A percentile compares a stretch with the other conserved stretches of the same genome.
phyloP scores from a whole-genome alignment of 2,329 filamentous ascomycete genomes.

The Diaporthe aspalathi region DNA sequence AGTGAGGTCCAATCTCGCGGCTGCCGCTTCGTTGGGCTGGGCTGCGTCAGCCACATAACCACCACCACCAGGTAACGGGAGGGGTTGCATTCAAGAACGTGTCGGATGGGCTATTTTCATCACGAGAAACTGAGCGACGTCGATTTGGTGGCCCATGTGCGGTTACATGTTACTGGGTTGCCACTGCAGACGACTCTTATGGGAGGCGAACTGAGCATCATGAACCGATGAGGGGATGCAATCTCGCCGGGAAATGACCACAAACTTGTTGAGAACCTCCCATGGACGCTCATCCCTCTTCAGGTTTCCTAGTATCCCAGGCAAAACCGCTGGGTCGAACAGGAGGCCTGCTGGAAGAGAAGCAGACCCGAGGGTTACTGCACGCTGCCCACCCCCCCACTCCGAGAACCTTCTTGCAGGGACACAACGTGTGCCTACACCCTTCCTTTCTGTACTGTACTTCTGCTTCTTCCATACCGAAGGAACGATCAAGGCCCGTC shows the following conservation, averaged over 20 bases:
- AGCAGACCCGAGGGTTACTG: not conserved
- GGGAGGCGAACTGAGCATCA: not conserved
- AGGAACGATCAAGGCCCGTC: not conserved
- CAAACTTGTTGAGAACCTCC: not conserved
- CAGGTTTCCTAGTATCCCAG: too few species aligned
- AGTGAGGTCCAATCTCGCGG: constrained; percentile 13
- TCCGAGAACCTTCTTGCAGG: not conserved
- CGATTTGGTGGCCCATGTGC: not conserved
- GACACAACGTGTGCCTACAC: constrained; percentile 1
- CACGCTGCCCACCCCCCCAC: not conserved
- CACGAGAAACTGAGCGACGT: not conserved
- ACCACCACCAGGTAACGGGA: not conserved
- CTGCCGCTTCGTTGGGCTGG: constrained; percentile 8
- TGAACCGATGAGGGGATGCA: not conserved
- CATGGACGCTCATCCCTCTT: not conserved
- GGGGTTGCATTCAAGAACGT: not conserved
- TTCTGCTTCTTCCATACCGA: too few species aligned
- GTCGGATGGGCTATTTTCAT: not conserved
- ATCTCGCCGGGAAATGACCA: not conserved
- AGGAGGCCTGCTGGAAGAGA: not conserved
- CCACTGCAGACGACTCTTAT: constrained; percentile 8
- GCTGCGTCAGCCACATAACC: constrained; percentile 1
- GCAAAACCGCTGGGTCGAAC: not conserved
- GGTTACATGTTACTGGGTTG: not conserved
- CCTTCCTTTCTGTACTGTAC: not conserved